Evolutionary conservation across 2,329 filamentous ascomycete genomes (phyloP).

Genomic region (Stachybotrys chlorohalonatus): DNA sequence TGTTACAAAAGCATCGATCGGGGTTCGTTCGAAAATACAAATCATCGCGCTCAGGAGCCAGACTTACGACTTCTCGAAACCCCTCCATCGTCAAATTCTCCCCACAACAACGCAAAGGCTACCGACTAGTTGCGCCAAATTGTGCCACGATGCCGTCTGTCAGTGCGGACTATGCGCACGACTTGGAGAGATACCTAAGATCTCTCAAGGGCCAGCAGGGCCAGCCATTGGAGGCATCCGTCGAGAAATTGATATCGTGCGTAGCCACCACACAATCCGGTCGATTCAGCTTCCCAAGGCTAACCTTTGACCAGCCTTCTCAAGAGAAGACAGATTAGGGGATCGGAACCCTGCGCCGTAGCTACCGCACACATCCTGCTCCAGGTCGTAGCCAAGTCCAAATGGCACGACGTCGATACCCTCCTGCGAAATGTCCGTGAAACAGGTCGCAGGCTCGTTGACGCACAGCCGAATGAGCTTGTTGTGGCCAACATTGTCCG

Average conservation of each 20-base stretch:
- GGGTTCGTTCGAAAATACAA: too few species aligned
- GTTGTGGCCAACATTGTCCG: constrained; percentile 92
- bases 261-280: constrained; percentile 17
- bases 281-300: not conserved
- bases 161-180: constrained; percentile 47
- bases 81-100: not conserved
- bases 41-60: not conserved
- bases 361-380: constrained; percentile 85
- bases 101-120: not conserved
- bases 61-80: not conserved
- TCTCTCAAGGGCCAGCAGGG: constrained; percentile 56
- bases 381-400: constrained; percentile 74
- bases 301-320: constrained; percentile 52
- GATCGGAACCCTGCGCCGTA: constrained; percentile 80
- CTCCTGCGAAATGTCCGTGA: constrained; percentile 73
- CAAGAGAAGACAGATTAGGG: constrained; percentile 82
- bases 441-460: constrained; percentile 67
- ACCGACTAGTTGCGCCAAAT: not conserved
- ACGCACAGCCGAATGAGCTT: constrained; percentile 82
- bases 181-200: constrained; percentile 69
- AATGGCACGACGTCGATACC: constrained; percentile 66
- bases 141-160: constrained; percentile 23
- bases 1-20: not conserved
- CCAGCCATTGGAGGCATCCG: constrained; percentile 67
- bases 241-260: constrained; percentile 77